Base-by-base conservation (phyloP, 2,329 filamentous ascomycete species). In the Apiospora sp. region DNA sequence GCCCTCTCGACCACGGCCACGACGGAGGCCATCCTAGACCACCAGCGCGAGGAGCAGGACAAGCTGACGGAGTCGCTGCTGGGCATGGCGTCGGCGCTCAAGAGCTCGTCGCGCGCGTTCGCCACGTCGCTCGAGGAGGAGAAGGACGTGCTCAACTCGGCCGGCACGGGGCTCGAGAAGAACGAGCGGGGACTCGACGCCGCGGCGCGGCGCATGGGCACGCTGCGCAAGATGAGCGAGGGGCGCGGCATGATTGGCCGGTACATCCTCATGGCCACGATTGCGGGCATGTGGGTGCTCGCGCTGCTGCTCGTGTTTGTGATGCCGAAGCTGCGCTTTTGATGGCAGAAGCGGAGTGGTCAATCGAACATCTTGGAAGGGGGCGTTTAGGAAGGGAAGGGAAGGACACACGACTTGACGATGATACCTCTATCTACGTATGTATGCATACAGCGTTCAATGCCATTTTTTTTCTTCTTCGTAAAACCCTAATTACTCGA, bases 321-420 rank as follows among this genome's bases (percentile, higher is more conserved):
- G 69, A 85, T 94, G 80, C 96, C 96, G 0, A 98, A 98, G 86
- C 83, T 98, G 80, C 88, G 96, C 78, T 96, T 98, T 79, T 98
- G 64, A 69, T 12, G 48, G 30, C 27, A 30, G 10, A 8, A 4
- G n/a, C 2, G 12, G 2, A 14, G 24, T 22, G 49, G 49, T 44
- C 13, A 13, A 30, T 34, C 27, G 37, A 30, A 46, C 19, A 41
- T 1, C 46, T 41, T 41, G 37, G 19, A 44, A 22, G 30, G 43
- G 49, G 48, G 67, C 19, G 12, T 22, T 48, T 12, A 43, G 61
- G 34, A 19, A 19, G 54, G 37, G 37, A 46, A 41, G 51, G 37
- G 37, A 51, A 34, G 51, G 34, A 46, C 16, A 34, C 22, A 30
- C 19, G 68, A 70, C 68, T 61, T 24, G 48, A 64, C 58, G 58